Percentiles rank a stretch among this genome's conserved stretches.
phyloP scores from a whole-genome alignment of 108 stramenopile genomes.

The Epipyxis sp. region DNA sequence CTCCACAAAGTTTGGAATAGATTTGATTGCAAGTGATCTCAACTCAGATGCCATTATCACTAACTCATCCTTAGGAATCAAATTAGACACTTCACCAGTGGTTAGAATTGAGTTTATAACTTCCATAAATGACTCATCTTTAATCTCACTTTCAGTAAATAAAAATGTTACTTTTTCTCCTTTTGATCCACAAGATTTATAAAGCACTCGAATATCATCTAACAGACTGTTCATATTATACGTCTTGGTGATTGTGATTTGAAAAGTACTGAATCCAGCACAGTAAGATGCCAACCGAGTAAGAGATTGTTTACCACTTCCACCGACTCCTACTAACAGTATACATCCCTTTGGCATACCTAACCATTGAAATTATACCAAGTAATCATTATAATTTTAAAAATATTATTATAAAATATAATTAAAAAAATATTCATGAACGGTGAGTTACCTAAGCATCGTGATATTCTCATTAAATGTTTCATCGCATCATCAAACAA shows the following conservation, averaged over 20 bases:
- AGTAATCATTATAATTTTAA: no score
- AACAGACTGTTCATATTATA: slow-evolving; percentile 46
- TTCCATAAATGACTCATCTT: slow-evolving; percentile 55
- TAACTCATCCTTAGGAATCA: slow-evolving; percentile 63
- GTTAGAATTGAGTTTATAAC: slow-evolving; percentile 49
- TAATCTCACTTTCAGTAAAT: slow-evolving; percentile 54
- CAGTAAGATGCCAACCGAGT: slow-evolving; percentile 50
- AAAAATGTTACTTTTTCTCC: slow-evolving; percentile 47
- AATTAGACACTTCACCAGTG: slow-evolving; percentile 50
- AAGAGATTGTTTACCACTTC: slow-evolving; percentile 51
- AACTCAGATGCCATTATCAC: slow-evolving; percentile 59
- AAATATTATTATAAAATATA: no score
- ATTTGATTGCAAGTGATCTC: slow-evolving; percentile 49
- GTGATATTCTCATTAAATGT: slow-evolving; percentile 44
- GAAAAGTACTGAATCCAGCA: slow-evolving; percentile 42
- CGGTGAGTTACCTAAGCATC: no score
- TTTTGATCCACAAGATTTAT: slow-evolving; percentile 46
- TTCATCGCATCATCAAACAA: slow-evolving; percentile 54
- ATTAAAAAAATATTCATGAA: no score
- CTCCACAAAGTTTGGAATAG: slow-evolving; percentile 54
- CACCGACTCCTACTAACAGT: slow-evolving; percentile 57
- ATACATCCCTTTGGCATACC: slow-evolving; percentile 51
- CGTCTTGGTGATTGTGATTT: slow-evolving; percentile 47
- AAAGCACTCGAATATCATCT: slow-evolving; percentile 47
- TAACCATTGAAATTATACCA: no score